Evolutionary conservation across 2,329 filamentous ascomycete species (phyloP).

Genomic region (Mycogone perniciosa): DNA sequence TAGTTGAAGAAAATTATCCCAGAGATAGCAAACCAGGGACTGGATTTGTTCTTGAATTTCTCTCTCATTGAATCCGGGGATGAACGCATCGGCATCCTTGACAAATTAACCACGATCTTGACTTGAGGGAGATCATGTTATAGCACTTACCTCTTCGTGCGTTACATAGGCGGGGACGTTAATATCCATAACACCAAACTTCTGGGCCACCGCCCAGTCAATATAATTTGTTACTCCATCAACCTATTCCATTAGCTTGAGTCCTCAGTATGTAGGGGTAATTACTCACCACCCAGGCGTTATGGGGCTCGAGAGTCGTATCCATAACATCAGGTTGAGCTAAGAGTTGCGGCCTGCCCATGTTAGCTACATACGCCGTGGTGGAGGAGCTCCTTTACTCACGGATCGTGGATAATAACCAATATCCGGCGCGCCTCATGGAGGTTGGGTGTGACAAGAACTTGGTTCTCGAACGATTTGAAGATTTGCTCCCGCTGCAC

Average conservation of each 20-base stretch:
- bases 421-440: slow-evolving; percentile 62
- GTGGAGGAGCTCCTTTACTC: slow-evolving; percentile 30
- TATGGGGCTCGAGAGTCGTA: slow-evolving; percentile 71
- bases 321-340: slow-evolving; percentile 63
- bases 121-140: background rate
- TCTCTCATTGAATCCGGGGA: slow-evolving; percentile 38
- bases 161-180: slow-evolving; percentile 79
- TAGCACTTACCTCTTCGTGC: slow-evolving; percentile 45
- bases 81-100: slow-evolving; percentile 44
- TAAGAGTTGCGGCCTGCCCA: slow-evolving; percentile 57
- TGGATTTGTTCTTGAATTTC: slow-evolving; percentile 55
- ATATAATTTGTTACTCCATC: slow-evolving; percentile 78
- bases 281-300: slow-evolving; percentile 73
- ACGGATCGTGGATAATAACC: slow-evolving; percentile 88
- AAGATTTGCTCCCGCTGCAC: slow-evolving; percentile 69
- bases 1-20: slow-evolving; percentile 93
- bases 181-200: slow-evolving; percentile 81
- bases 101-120: slow-evolving; percentile 5
- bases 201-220: slow-evolving; percentile 70
- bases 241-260: slow-evolving; percentile 47
- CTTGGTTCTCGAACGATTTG: slow-evolving; percentile 77
- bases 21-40: slow-evolving; percentile 77
- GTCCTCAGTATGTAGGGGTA: background rate
- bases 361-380: slow-evolving; percentile 11
- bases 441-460: slow-evolving; percentile 71